These are phyloP conservation scores for Parmales sp. DNA, from an alignment of 108 stramenopile species.

Conservation along the genomic window DNA sequence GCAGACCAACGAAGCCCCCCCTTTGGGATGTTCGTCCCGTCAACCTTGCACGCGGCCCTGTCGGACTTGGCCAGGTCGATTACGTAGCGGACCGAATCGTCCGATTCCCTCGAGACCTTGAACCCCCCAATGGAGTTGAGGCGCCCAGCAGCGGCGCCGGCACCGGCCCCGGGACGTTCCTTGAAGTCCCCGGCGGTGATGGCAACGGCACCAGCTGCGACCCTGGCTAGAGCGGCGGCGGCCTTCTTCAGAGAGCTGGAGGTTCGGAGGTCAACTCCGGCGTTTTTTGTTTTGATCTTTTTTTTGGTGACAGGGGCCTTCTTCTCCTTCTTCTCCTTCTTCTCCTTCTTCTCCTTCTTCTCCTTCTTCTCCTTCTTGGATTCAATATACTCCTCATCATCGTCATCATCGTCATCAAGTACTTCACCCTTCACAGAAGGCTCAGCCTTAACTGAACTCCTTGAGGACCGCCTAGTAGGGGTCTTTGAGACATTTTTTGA, in stretches of 20 bases:
- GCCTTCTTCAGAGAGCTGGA: not conserved
- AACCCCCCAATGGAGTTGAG: not conserved
- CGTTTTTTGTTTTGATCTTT: not conserved
- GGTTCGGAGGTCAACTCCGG: not conserved
- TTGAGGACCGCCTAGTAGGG: no score
- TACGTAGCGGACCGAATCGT: not conserved
- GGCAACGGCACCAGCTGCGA: not conserved
- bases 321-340: not conserved
- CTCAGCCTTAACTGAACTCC: no score
- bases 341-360: not conserved
- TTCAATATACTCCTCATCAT: no score
- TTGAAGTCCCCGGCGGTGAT: not conserved
- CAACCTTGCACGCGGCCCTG: not conserved
- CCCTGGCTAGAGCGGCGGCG: not conserved
- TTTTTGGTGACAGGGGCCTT: not conserved
- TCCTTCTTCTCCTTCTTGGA: no score
- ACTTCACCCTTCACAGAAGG: no score
- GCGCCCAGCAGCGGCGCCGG: not conserved
- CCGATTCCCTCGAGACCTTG: no score
- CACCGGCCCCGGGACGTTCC: not conserved
- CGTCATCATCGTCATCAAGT: no score
- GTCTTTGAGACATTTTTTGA: no score
- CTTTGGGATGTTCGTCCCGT: not conserved
- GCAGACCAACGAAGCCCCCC: not conserved
- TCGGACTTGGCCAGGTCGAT: slow-evolving; percentile 1